phyloP scores from a whole-genome alignment of 352 stramenopile species.

The Halophytophthora polymorphica region DNA sequence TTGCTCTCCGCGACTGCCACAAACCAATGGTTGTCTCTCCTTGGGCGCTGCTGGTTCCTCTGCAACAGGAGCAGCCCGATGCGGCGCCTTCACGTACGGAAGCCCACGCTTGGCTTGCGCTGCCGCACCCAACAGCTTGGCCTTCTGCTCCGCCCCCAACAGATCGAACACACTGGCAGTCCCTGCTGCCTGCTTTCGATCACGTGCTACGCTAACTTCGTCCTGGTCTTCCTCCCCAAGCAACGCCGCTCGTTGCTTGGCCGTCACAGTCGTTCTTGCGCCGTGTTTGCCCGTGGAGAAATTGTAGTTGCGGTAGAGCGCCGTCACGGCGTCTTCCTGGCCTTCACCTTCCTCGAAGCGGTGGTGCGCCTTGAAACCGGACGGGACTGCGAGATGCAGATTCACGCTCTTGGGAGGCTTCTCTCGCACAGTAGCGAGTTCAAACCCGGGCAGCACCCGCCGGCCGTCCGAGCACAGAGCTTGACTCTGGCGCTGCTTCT shows the following conservation, averaged over 20 bases:
- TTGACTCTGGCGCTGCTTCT: slow-evolving; percentile 12
- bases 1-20: slow-evolving; percentile 29
- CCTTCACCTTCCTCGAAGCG: slow-evolving; percentile 37
- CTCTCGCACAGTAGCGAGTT: slow-evolving; percentile 33
- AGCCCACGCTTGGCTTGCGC: slow-evolving; percentile 28
- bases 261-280: slow-evolving; percentile 40
- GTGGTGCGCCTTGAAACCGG: slow-evolving; percentile 45
- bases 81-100: background rate
- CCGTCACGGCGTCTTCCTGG: slow-evolving; percentile 13
- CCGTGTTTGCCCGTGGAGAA: slow-evolving; percentile 43
- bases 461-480: slow-evolving; percentile 58
- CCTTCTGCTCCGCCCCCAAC: slow-evolving; percentile 37
- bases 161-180: slow-evolving; percentile 62
- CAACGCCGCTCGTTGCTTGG: slow-evolving; percentile 41
- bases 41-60: slow-evolving; percentile 9
- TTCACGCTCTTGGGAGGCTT: slow-evolving; percentile 43
- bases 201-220: background rate
- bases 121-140: slow-evolving; percentile 40
- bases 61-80: background rate
- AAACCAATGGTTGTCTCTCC: slow-evolving; percentile 37
- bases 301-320: slow-evolving; percentile 55
- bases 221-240: slow-evolving; percentile 21
- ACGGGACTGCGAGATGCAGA: slow-evolving; percentile 46
- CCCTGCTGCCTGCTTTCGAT: background rate
- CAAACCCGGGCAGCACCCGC: slow-evolving; percentile 53